Conservation (phyloP, 2,329 filamentous ascomycete genomes). For the Knufia fluminis region DNA sequence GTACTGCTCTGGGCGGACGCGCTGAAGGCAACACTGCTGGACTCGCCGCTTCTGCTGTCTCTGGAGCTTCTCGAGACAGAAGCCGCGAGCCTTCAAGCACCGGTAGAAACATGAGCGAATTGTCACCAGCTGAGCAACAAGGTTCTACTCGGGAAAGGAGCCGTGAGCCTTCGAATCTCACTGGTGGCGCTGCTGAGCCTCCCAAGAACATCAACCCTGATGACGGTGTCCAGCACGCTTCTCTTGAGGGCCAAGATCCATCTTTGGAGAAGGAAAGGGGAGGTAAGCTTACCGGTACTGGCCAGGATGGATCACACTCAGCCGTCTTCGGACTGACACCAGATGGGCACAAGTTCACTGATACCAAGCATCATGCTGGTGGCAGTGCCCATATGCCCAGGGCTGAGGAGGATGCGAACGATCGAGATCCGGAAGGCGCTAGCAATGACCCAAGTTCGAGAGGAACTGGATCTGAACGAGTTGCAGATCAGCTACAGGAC, state of each 20-base stretch:
- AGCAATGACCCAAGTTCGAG: neutral
- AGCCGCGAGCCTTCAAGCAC: too few species aligned
- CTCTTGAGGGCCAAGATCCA: slow-evolving; percentile 15
- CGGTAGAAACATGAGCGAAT: too few species aligned
- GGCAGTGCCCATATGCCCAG: neutral
- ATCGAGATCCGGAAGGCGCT: neutral
- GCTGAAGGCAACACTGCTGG: too few species aligned
- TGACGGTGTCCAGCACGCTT: slow-evolving; percentile 2
- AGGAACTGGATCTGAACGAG: neutral
- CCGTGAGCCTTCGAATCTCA: too few species aligned
- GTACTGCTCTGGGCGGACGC: too few species aligned
- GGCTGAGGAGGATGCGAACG: neutral
- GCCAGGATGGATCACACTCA: slow-evolving; percentile 18
- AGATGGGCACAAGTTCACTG: slow-evolving; percentile 63
- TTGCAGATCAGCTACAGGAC: slow-evolving; percentile 4
- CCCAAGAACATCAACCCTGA: neutral
- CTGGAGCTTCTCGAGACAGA: too few species aligned
- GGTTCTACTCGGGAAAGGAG: slow-evolving; percentile 6
- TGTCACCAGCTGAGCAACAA: too few species aligned
- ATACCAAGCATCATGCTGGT: slow-evolving; percentile 29
- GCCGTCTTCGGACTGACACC: slow-evolving; percentile 28
- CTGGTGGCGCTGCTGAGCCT: too few species aligned
- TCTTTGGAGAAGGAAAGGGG: slow-evolving; percentile 11
- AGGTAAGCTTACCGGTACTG: slow-evolving; percentile 17
- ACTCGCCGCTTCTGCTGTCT: too few species aligned